Base-by-base conservation (phyloP, 2,329 filamentous ascomycete genomes). In the Aspergillus fijiensis region DNA sequence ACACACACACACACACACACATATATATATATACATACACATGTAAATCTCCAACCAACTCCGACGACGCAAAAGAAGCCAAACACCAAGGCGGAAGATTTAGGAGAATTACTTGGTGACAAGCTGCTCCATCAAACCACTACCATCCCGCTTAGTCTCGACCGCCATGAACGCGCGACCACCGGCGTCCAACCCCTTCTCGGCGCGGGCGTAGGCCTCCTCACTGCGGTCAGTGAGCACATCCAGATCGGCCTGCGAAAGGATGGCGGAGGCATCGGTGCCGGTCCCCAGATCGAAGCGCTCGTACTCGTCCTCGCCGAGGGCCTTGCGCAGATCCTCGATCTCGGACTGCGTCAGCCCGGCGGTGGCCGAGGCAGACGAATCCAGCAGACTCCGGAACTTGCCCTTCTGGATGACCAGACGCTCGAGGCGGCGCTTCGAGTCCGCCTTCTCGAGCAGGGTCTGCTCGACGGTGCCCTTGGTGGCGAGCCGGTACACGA, bases 361-460 rank as follows among this genome's bases (percentile, higher is more conserved):
- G 56, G 80, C 66, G 14, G 14, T 9, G 14, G 14, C 14, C 16
- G 39, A 7, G 67, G 87, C 87, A 68, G 39, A 7, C 67, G 87
- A 87, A 68, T 89, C 75, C 1, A 81, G 69, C 77, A 92, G 86
- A 11, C 84, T 87, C 65, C 84, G 86, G 76, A 96, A 94, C 5
- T 90, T 88, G 2, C 94, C 94, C 74, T 98, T 98, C 62, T 94
- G 90, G 70, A 99, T 99, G 6, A 99, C 92, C 0, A 99, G 82
- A 72, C 97, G 96, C 74, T 99, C 95, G 0, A 99, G 83, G 1
- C 93, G 85, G 0, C 95, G 88, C 76, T 99, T 99, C 1, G 90
- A 91, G 68, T 97, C 92, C 0, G 95, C 95, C 35, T 90, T 92
- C 68, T 92, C 85, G 0, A 98, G 85, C 0, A 98, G 82, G 5